Evolutionary conservation across 23 red algal genomes (phyloP).

Genomic region (Rhodosorus marinus): DNA sequence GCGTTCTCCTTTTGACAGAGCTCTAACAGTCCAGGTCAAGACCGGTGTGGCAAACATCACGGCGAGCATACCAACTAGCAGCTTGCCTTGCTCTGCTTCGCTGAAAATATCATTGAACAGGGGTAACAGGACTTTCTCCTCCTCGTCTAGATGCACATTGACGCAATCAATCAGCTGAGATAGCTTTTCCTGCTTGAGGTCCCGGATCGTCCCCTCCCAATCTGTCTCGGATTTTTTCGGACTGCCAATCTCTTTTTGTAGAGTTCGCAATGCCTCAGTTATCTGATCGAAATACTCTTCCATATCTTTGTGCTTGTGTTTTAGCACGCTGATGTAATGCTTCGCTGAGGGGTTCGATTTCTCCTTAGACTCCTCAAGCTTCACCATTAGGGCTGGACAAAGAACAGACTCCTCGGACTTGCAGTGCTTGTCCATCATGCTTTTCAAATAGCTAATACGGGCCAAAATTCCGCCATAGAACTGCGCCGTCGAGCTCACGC

Average conservation of each 20-base stretch:
- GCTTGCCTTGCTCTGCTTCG: slow-evolving; percentile 7
- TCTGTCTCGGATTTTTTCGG: too few relatives aligned
- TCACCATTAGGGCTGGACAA: slow-evolving; percentile 8
- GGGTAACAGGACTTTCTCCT: slow-evolving; percentile 6
- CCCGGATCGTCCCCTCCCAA: neutral
- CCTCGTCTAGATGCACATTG: neutral
- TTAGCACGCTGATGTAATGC: neutral
- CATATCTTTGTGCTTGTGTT: neutral
- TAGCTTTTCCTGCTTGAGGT: neutral
- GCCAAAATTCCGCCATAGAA: slow-evolving; percentile 4
- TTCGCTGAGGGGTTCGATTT: neutral
- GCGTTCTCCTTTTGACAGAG: neutral
- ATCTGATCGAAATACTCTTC: neutral
- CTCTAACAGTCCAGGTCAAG: slow-evolving; percentile 7
- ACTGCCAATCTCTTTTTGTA: too few relatives aligned
- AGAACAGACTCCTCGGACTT: slow-evolving; percentile 14
- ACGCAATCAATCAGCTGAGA: neutral
- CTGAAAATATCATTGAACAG: slow-evolving; percentile 8
- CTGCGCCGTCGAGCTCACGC: neutral
- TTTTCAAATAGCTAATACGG: neutral
- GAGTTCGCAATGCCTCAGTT: too few relatives aligned
- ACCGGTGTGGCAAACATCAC: slow-evolving; percentile 3
- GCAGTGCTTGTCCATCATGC: slow-evolving; percentile 16
- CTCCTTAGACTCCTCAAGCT: neutral
- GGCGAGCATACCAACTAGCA: slow-evolving; percentile 12